These are phyloP conservation scores for Escovopsis weberi DNA, from an alignment of 2,329 filamentous ascomycete species.

Conservation along the genomic window DNA sequence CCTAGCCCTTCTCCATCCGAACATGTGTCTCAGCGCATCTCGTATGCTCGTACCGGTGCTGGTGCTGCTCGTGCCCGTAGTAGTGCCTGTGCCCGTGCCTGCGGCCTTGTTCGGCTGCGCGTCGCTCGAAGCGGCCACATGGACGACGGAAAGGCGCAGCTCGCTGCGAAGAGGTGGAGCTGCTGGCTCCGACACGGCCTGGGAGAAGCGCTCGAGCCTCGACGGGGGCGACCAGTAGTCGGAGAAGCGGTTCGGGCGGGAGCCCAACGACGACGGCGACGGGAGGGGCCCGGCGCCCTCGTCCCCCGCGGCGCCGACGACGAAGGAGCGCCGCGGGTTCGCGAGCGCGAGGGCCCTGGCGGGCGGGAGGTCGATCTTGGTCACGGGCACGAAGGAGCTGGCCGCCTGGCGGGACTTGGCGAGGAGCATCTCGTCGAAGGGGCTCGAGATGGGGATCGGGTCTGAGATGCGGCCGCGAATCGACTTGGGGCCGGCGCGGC, in stretches of 20 bases:
- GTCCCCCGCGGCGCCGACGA: too few species aligned
- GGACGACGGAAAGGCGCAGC: neutral
- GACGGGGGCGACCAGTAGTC: neutral
- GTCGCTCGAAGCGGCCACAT: too few species aligned
- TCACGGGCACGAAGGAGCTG: neutral
- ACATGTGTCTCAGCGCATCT: slow-evolving; percentile 40
- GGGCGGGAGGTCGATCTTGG: neutral
- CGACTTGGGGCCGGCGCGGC: slow-evolving; percentile 22
- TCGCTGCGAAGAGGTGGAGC: neutral
- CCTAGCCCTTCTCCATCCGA: slow-evolving; percentile 40
- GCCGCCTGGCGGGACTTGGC: slow-evolving; percentile 14
- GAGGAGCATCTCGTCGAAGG: slow-evolving; percentile 39
- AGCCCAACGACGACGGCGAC: too few species aligned
- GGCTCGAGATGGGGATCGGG: slow-evolving; percentile 40
- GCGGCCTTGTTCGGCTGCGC: slow-evolving; percentile 5
- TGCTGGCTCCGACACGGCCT: neutral
- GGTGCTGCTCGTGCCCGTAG: too few species aligned
- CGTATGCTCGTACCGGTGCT: slow-evolving; percentile 20
- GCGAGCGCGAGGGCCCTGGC: neutral
- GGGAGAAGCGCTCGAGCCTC: neutral
- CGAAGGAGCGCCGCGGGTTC: neutral
- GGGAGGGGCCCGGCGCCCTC: too few species aligned
- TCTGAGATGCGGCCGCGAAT: slow-evolving; percentile 47
- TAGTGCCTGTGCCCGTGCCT: neutral
- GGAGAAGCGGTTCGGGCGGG: neutral